Evolutionary conservation across 2,329 filamentous ascomycete species (phyloP), one percentile per base, ranked within the genome.

Genomic region (Penicillium sp.): DNA sequence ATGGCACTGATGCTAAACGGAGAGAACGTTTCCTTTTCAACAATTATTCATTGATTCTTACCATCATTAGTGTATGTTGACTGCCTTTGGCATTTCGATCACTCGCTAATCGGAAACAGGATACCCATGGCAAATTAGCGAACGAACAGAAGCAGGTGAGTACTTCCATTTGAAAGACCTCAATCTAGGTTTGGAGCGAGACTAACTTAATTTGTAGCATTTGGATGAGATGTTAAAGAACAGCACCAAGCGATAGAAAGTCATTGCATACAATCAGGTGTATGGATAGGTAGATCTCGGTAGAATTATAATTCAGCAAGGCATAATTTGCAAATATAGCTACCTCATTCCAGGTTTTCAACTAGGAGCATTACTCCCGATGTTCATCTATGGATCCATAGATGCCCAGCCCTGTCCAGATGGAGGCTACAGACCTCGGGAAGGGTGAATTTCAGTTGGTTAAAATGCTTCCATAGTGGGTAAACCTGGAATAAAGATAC

Each of bases 21-120:
- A 82, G 88, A 61, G 88, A 93, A 62, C 81, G 94, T 42, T 97
- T 97, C 69, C 73, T 99, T 66, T 94, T 89, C 69, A 99, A 97
- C 71, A 99, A 99, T 72, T 97, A 96, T 73, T 95, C 90, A 50
- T 79, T 99, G 59, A 84, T 99, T n/a, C 80, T 91, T 65, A 97
- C 94, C 10, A 97, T 99, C 58, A 89, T 99, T 60, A 85, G 88
- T 67, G 88, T 79, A 71, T 44, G 76, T 68, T 27, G 43, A 16
- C 34, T 24, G 6, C n/a, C 27, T 34, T 13, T 4, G 36, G 21
- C 6, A 36, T 16, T 1, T 4, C 10, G 11, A 21, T 34, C 9
- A 22, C 3, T 31, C 53, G 48, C 57, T 66, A 49, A 64, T 55
- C 14, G 14, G 18, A 31, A 5, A n/a, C 44, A 76, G 72, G 76